Percentiles rank a stretch among this genome's conserved stretches.
Evolutionary conservation across 441 rosid genomes (phyloP).

Genomic region (Euphorbia corollata): DNA sequence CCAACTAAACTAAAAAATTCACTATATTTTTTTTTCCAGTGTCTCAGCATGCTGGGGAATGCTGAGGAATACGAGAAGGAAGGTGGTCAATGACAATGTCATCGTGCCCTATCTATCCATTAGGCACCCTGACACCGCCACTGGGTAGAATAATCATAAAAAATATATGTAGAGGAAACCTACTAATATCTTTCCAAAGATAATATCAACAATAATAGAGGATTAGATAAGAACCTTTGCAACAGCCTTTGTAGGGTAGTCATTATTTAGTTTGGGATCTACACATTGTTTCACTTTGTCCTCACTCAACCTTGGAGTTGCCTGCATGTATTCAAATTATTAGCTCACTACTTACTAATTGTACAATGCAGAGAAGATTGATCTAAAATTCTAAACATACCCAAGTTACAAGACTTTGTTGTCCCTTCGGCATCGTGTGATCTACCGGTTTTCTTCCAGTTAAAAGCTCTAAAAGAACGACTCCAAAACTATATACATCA

Average conservation of each 20-base stretch:
- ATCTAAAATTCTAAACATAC: constrained; percentile 29
- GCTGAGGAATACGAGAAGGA: too few species aligned
- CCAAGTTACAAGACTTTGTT: constrained; percentile 96
- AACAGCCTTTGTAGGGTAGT: constrained; percentile 88
- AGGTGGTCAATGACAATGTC: too few species aligned
- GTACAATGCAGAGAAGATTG: too few species aligned
- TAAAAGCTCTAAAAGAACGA: constrained; percentile 82
- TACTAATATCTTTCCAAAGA: too few species aligned
- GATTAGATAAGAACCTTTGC: constrained; percentile 57
- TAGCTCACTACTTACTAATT: background rate
- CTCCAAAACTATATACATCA: constrained; percentile 93
- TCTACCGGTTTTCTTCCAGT: constrained; percentile 96
- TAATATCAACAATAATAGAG: background rate
- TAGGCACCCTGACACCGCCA: too few species aligned
- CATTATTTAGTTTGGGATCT: constrained; percentile 82
- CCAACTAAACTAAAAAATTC: too few species aligned
- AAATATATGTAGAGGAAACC: too few species aligned
- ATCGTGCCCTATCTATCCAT: too few species aligned
- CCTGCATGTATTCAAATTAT: constrained; percentile 39
- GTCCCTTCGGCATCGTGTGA: constrained; percentile 97
- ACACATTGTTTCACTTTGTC: constrained; percentile 97
- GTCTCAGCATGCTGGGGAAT: too few species aligned
- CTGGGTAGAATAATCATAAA: too few species aligned
- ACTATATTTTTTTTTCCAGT: too few species aligned
- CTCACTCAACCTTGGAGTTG: constrained; percentile 94